phyloP scores from a whole-genome alignment of 768 basidiomycete species.

The Hericium erinaceus region DNA sequence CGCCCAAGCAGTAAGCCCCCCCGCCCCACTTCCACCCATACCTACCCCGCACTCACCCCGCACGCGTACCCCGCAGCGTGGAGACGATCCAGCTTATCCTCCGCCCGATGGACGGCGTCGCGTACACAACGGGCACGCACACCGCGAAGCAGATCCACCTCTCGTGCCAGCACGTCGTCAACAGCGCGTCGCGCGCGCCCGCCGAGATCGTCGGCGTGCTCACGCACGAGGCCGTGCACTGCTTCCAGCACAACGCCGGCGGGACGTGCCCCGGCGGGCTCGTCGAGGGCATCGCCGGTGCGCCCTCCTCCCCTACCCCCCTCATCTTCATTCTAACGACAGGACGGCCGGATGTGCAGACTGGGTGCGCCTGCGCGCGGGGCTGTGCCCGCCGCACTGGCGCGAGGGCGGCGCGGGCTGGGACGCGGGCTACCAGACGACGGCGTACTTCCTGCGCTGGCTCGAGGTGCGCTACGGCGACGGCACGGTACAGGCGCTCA shows the following conservation, averaged over 20 bases:
- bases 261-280: constrained; percentile 60
- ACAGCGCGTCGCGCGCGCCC: constrained; percentile 29
- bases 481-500: constrained; percentile 50
- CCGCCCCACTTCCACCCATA: neutral
- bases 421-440: constrained; percentile 71
- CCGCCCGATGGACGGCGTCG: constrained; percentile 60
- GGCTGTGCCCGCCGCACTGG: constrained; percentile 66
- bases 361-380: constrained; percentile 57
- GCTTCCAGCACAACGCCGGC: constrained; percentile 59
- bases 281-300: constrained; percentile 75
- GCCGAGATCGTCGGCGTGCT: constrained; percentile 68
- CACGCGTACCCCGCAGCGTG: constrained; percentile 2
- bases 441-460: constrained; percentile 72
- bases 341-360: constrained; percentile 29
- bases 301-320: constrained; percentile 7
- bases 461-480: constrained; percentile 41
- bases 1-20: constrained; percentile 9
- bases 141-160: constrained; percentile 68
- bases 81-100: constrained; percentile 48
- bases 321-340: neutral
- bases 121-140: constrained; percentile 49
- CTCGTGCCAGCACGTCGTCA: constrained; percentile 54
- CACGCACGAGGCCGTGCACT: constrained; percentile 71
- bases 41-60: neutral
- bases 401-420: constrained; percentile 38